Evolutionary conservation across 352 stramenopile genomes (phyloP).

Genomic region (Globisporangium cederbergense): DNA sequence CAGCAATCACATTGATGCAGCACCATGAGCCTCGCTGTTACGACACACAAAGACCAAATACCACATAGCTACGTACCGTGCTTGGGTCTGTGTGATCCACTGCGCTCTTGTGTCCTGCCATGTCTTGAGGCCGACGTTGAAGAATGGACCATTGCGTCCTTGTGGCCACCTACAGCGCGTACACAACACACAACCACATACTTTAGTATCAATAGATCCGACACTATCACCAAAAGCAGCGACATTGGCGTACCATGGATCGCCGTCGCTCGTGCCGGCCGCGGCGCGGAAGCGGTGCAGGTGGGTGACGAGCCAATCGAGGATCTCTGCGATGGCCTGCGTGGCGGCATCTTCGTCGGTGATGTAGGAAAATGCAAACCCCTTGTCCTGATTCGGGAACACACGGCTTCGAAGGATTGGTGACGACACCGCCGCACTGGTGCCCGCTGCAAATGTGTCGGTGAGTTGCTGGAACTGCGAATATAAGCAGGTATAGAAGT

Average conservation of each 20-base stretch:
- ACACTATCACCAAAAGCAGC: background rate
- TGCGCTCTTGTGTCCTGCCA: constrained; percentile 71
- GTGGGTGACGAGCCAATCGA: constrained; percentile 83
- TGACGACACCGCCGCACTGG: constrained; percentile 14
- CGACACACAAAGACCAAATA: background rate
- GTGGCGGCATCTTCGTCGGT: constrained; percentile 88
- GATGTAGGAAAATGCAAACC: constrained; percentile 88
- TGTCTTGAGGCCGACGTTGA: constrained; percentile 70
- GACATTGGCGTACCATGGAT: constrained; percentile 45
- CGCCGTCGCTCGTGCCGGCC: constrained; percentile 70
- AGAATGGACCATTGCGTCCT: constrained; percentile 83
- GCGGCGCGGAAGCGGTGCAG: constrained; percentile 80
- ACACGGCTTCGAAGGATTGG: constrained; percentile 32
- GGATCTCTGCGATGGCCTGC: constrained; percentile 77
- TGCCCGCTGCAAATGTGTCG: constrained; percentile 28
- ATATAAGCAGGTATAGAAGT: background rate
- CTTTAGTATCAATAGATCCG: background rate
- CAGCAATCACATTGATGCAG: background rate
- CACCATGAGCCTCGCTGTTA: constrained; percentile 12
- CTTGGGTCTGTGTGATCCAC: constrained; percentile 72
- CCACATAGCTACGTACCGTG: constrained; percentile 35
- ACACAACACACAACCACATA: background rate
- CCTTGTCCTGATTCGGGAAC: constrained; percentile 69
- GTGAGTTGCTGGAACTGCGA: constrained; percentile 52
- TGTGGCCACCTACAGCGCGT: constrained; percentile 67